Percentiles rank a stretch among this genome's conserved stretches.
Conservation (phyloP, 371 early-diverging fungal species). For the Mortierella sp. region DNA sequence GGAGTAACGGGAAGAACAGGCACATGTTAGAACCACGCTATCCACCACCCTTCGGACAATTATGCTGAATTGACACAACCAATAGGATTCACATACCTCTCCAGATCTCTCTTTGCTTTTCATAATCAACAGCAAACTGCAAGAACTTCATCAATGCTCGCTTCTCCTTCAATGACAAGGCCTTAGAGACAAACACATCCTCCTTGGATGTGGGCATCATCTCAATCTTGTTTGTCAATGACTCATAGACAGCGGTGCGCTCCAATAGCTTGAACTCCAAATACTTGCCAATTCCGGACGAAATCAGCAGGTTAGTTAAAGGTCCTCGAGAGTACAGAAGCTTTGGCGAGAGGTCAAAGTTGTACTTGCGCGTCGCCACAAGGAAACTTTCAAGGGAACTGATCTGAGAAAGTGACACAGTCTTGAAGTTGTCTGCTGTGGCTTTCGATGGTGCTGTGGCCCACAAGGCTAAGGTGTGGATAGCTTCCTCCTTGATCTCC, state of each 20-base stretch:
- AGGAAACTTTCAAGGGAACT: constrained; percentile 53
- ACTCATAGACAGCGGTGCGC: constrained; percentile 67
- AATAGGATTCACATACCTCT: constrained; percentile 49
- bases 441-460: constrained; percentile 17
- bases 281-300: constrained; percentile 86
- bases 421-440: constrained; percentile 20
- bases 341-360: constrained; percentile 85
- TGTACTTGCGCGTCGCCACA: constrained; percentile 68
- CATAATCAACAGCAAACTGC: constrained; percentile 69
- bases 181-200: constrained; percentile 87
- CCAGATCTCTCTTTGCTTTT: constrained; percentile 54
- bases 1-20: neutral
- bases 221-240: constrained; percentile 43
- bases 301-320: constrained; percentile 80
- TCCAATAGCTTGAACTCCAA: constrained; percentile 90
- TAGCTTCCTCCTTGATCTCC: constrained; percentile 44
- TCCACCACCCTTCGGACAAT: no score
- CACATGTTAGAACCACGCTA: neutral
- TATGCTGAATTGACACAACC: no score
- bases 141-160: constrained; percentile 91
- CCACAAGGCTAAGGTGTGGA: constrained; percentile 39
- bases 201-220: constrained; percentile 92
- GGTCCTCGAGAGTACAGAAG: constrained; percentile 77
- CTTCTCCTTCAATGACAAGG: constrained; percentile 84
- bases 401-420: constrained; percentile 46